Percentiles rank a stretch among this genome's conserved stretches.
Conservation (phyloP, 768 basidiomycete genomes). For the Holtermanniella nyarrowii region DNA sequence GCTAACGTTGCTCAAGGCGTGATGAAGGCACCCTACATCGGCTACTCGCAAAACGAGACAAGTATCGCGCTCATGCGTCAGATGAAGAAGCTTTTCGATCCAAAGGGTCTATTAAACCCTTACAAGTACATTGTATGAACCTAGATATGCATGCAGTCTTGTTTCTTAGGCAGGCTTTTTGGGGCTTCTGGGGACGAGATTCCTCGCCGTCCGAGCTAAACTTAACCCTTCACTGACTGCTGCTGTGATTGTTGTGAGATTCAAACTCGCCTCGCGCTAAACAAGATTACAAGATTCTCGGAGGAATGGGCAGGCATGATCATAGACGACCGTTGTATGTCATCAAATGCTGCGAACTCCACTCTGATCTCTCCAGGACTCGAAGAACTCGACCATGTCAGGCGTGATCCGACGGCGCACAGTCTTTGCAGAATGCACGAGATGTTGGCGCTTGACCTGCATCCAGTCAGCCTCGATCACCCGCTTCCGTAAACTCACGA, state of each 20-base stretch:
- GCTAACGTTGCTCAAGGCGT: constrained; percentile 44
- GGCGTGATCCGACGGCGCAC: constrained; percentile 78
- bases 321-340: no score
- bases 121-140: constrained; percentile 31
- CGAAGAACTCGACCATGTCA: constrained; percentile 60
- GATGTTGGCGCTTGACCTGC: constrained; percentile 66
- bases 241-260: no score
- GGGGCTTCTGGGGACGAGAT: no score
- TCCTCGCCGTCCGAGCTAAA: no score
- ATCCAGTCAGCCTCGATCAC: neutral
- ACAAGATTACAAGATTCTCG: no score
- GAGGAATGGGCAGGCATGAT: no score
- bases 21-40: constrained; percentile 83
- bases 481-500: constrained; percentile 47
- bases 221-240: no score
- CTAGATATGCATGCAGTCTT: no score
- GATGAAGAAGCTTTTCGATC: constrained; percentile 82
- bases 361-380: constrained; percentile 54
- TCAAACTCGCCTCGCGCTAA: no score
- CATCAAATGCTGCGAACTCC: constrained; percentile 34
- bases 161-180: no score
- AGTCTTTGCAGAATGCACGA: constrained; percentile 59
- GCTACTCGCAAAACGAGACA: constrained; percentile 69
- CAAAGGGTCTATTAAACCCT: constrained; percentile 84
- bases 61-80: constrained; percentile 82